Evolutionary conservation across 768 basidiomycete species (phyloP).

Genomic region (Fibroporia radiculosa): DNA sequence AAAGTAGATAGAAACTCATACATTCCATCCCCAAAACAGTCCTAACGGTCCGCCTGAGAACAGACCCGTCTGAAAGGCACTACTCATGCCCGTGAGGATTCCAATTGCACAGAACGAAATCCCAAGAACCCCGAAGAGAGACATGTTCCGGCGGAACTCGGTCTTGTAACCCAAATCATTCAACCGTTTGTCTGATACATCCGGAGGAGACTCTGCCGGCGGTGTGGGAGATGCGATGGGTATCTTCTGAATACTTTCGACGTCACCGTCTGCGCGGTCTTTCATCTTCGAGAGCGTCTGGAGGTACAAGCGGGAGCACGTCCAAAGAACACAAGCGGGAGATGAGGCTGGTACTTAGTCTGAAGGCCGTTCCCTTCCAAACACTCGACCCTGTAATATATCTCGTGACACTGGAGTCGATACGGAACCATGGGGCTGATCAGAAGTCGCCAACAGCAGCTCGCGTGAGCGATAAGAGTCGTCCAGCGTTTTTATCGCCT

Average conservation of each 20-base stretch:
- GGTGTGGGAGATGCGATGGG: neutral
- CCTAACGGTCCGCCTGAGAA: slow-evolving; percentile 53
- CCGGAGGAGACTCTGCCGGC: neutral
- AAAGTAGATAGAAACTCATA: slow-evolving; percentile 17
- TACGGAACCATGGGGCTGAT: too few species aligned
- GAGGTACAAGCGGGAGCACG: too few species aligned
- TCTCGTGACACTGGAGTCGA: too few species aligned
- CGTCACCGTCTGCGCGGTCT: neutral
- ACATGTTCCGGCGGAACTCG: slow-evolving; percentile 54
- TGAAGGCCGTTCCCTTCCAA: too few species aligned
- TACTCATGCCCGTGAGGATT: slow-evolving; percentile 53
- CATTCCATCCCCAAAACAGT: slow-evolving; percentile 60
- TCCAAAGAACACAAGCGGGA: too few species aligned
- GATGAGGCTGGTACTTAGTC: too few species aligned
- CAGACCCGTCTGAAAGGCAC: slow-evolving; percentile 50
- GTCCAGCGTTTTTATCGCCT: too few species aligned
- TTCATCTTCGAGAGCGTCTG: too few species aligned
- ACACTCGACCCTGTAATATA: too few species aligned
- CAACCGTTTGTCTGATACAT: slow-evolving; percentile 32
- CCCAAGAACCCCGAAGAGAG: slow-evolving; percentile 49
- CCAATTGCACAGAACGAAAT: slow-evolving; percentile 56
- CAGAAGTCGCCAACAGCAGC: too few species aligned
- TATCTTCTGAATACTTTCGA: neutral
- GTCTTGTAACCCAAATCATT: slow-evolving; percentile 46
- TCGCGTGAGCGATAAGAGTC: too few species aligned